Conservation (phyloP, 495 filamentous ascomycete species). For the Pseudomonodictys pantanalensis region DNA sequence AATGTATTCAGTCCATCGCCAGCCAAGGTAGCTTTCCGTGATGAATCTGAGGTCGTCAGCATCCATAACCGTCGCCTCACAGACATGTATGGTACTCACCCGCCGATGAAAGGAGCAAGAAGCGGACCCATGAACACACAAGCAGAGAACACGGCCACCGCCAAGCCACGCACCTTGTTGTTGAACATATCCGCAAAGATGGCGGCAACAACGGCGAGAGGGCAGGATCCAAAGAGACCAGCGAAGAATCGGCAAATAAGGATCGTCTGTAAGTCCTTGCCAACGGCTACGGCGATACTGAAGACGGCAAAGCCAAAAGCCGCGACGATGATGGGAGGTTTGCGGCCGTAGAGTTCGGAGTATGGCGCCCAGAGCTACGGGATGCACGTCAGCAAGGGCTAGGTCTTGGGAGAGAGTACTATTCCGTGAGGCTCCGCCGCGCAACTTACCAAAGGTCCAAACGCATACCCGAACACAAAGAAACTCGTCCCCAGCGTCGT, state of each 20-base stretch:
- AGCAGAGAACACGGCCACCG: slow-evolving; percentile 52
- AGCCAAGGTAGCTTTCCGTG: slow-evolving; percentile 9
- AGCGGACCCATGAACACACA: slow-evolving; percentile 45
- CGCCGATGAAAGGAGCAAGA: slow-evolving; percentile 24
- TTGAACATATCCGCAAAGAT: slow-evolving; percentile 54
- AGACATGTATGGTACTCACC: too few relatives aligned
- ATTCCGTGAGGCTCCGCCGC: background rate
- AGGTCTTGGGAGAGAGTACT: background rate
- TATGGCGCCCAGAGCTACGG: slow-evolving; percentile 17
- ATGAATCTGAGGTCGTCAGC: too few relatives aligned
- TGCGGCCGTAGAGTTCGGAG: slow-evolving; percentile 40
- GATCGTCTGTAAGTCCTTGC: slow-evolving; percentile 47
- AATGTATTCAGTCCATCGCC: slow-evolving; percentile 34
- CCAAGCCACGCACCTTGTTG: slow-evolving; percentile 48
- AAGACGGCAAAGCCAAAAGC: slow-evolving; percentile 39
- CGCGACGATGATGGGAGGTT: slow-evolving; percentile 31
- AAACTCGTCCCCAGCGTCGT: slow-evolving; percentile 37
- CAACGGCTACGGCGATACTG: slow-evolving; percentile 33
- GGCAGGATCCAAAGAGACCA: slow-evolving; percentile 51
- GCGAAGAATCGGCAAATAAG: slow-evolving; percentile 53
- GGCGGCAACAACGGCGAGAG: slow-evolving; percentile 51
- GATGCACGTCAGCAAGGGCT: too few relatives aligned
- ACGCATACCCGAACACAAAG: slow-evolving; percentile 41
- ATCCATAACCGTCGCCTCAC: too few relatives aligned
- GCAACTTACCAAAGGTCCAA: slow-evolving; percentile 37